Evolutionary conservation across 1,284 basidiomycete species (phyloP), one percentile per base, ranked within the genome.

Genomic region (Cutaneotrichosporon sp.): DNA sequence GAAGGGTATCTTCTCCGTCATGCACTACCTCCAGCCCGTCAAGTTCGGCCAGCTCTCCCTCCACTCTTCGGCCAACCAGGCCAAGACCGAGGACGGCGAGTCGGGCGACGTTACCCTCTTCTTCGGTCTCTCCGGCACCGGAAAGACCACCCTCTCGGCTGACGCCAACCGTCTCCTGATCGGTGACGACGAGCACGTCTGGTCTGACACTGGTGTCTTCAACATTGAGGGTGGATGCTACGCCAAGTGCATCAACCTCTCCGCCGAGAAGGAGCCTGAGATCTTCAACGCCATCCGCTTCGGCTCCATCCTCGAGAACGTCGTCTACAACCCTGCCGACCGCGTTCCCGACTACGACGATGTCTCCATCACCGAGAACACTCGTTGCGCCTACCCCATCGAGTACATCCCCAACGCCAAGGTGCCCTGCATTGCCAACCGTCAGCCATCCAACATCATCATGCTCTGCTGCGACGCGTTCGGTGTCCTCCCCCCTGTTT

Each of bases 181-280:
- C 65, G 92, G 93, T 67, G 92, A 97, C 72, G 93, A 97, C 72
- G 92, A 97, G 79, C 93, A 97, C 75, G 93, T 97, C 68, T 97
- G 92, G 93, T 91, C 90, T 27, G 92, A 96, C 76, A 84, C 81
- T 20, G 96, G 94, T 75, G 94, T 99, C 59, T 98, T 98, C 85
- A 98, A 98, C 83, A 99, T 98, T 67, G 94, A 99, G 75, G 94
- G 94, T 65, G 94, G 96, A 53, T 99, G 94, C 79, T 99, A 98
- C 76, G 94, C 94, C 77, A 98, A 99, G 81, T 88, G 85, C 76
- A 89, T 98, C 79, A 96, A 96, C 79, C 85, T 99, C 63, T 90
- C 88, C 44, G 85, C 85, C 19, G 90, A 96, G 78, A 97, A 81
- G 66, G 94, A 99, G 76, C 94, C 94, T 55, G 96, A 97, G 76